Conservation (phyloP, 176 grass and related monocot species). For the Stipa capillata region DNA sequence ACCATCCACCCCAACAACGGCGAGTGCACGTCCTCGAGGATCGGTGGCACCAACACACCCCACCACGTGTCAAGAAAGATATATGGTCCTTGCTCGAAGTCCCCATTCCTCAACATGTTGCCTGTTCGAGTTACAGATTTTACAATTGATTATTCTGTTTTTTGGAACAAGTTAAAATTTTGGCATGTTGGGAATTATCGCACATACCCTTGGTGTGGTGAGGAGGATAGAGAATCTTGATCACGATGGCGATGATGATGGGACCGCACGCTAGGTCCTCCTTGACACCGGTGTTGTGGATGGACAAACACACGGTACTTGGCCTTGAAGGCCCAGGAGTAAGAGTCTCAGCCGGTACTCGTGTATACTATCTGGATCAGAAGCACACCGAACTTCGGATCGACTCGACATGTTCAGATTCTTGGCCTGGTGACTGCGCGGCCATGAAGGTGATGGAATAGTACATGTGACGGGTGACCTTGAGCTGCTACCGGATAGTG, state of each 20-base stretch:
- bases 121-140: not conserved
- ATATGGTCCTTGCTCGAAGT: slow-evolving; percentile 48
- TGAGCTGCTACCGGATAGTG: slow-evolving; percentile 16
- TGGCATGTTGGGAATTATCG: not conserved
- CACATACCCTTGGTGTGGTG: not conserved
- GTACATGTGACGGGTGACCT: not conserved
- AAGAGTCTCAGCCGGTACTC: slow-evolving; percentile 49
- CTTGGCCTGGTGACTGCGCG: slow-evolving; percentile 39
- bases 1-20: slow-evolving; percentile 51
- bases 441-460: slow-evolving; percentile 54
- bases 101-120: slow-evolving; percentile 36
- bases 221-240: slow-evolving; percentile 10
- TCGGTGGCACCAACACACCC: slow-evolving; percentile 45
- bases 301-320: slow-evolving; percentile 15
- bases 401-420: slow-evolving; percentile 30
- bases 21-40: slow-evolving; percentile 34
- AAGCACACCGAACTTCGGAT: slow-evolving; percentile 20
- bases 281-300: slow-evolving; percentile 33
- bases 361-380: slow-evolving; percentile 43
- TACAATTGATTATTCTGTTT: not conserved
- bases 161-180: not conserved
- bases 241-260: slow-evolving; percentile 29
- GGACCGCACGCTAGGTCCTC: slow-evolving; percentile 43
- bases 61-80: slow-evolving; percentile 19
- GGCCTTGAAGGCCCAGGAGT: slow-evolving; percentile 41